These are phyloP conservation scores for Yamadazyma songkhlaensis DNA, from an alignment of 1,139 yeast genomes.

Conservation along the genomic window DNA sequence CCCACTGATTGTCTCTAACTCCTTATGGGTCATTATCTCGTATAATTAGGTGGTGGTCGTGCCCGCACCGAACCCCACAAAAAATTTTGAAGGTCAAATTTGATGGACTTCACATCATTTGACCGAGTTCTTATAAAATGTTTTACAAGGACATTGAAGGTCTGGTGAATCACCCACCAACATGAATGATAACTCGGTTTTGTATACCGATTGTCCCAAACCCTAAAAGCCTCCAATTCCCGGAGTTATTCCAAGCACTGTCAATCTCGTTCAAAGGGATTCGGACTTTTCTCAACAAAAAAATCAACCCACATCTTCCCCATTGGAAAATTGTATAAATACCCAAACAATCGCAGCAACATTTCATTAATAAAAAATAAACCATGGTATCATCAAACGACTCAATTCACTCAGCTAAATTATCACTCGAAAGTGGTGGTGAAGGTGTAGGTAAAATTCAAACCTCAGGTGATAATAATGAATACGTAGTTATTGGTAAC, in stretches of 20 bases:
- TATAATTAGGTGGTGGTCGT: not conserved
- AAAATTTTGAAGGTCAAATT: not conserved
- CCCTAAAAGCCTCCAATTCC: not conserved
- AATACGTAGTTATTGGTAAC: conserved; percentile 27
- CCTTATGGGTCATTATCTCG: conserved; percentile 1
- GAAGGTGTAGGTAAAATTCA: conserved; percentile 17
- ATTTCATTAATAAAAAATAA: not conserved
- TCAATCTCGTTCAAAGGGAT: not conserved
- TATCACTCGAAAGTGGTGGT: conserved; percentile 12
- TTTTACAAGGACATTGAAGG: too few relatives aligned
- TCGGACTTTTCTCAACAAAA: not conserved
- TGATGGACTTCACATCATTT: too few relatives aligned
- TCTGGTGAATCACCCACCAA: too few relatives aligned
- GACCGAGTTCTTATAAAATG: too few relatives aligned
- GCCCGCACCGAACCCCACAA: conserved; percentile 1
- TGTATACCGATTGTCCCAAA: not conserved
- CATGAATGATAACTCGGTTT: too few relatives aligned
- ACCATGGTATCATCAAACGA: conserved; percentile 11
- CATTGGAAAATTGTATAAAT: not conserved
- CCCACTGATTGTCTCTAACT: not conserved
- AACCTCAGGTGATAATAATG: conserved; percentile 20
- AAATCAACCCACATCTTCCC: conserved; percentile 1
- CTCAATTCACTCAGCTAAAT: conserved; percentile 15
- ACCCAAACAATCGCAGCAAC: not conserved
- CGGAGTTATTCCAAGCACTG: not conserved